A percentile compares a stretch with the other conserved stretches of the same genome.
Evolutionary conservation across 1,284 basidiomycete genomes (phyloP).

Genomic region (Takashimella tepidaria): DNA sequence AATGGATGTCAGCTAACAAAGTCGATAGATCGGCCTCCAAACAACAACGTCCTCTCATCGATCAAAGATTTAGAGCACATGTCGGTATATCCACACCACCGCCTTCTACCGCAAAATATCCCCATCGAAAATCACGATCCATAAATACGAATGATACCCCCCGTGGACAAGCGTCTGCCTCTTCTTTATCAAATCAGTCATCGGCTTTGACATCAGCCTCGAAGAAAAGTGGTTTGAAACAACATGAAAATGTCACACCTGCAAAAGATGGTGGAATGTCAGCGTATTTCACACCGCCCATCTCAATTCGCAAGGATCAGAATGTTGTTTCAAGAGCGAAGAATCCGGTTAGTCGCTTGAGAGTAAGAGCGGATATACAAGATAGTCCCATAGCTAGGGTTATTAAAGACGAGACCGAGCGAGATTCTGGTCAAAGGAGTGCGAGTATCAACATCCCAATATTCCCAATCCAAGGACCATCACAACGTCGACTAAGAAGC

Average conservation of each 20-base stretch:
- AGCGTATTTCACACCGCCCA: slow-evolving; percentile 12
- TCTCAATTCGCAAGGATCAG: neutral
- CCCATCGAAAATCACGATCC: slow-evolving; percentile 1
- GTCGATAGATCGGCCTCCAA: neutral
- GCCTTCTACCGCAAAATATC: slow-evolving; percentile 11
- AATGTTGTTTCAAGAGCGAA: neutral
- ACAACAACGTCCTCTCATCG: slow-evolving; percentile 11
- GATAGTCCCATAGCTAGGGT: neutral
- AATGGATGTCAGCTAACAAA: slow-evolving; percentile 25
- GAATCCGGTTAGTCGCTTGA: neutral
- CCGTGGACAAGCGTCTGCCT: neutral
- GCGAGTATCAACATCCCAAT: neutral
- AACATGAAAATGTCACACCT: slow-evolving; percentile 5
- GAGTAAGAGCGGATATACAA: neutral
- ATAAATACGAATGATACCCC: neutral
- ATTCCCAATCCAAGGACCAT: neutral
- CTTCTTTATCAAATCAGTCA: neutral
- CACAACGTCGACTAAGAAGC: neutral
- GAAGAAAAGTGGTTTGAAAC: neutral
- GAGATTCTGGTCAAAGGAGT: neutral
- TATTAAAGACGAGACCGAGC: neutral
- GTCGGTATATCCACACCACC: slow-evolving; percentile 28
- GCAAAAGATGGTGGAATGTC: neutral
- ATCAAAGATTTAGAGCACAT: slow-evolving; percentile 9
- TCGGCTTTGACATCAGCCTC: neutral